A percentile compares a stretch with the other conserved stretches of the same genome.
Evolutionary conservation across 495 filamentous ascomycete genomes (phyloP).

Genomic region (Penicillium salamii): DNA sequence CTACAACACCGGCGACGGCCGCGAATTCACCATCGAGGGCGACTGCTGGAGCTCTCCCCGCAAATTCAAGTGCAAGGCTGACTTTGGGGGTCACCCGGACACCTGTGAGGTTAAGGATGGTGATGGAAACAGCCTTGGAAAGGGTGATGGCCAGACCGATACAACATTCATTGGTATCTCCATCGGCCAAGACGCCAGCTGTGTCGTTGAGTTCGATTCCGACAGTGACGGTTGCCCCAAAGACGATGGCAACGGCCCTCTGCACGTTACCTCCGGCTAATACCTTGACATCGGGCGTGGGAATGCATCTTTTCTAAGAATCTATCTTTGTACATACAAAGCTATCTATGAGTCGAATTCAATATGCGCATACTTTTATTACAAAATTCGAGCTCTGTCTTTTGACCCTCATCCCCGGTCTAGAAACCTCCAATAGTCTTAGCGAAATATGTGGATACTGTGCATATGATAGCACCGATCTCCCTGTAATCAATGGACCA

Average conservation of each 20-base stretch:
- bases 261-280: conserved; percentile 15
- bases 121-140: conserved; percentile 15
- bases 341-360: too few species aligned
- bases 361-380: too few species aligned
- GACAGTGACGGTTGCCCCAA: conserved; percentile 16
- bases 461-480: too few species aligned
- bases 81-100: conserved; percentile 18
- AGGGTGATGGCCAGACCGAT: conserved; percentile 11
- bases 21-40: conserved; percentile 21
- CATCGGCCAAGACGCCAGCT: conserved; percentile 17
- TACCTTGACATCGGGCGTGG: too few species aligned
- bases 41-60: conserved; percentile 19
- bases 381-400: too few species aligned
- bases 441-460: too few species aligned
- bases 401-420: too few species aligned
- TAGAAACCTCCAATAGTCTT: too few species aligned
- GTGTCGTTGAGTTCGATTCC: conserved; percentile 18
- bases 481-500: too few species aligned
- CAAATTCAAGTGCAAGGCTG: conserved; percentile 15
- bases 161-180: conserved; percentile 19
- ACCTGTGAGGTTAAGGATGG: conserved; percentile 18
- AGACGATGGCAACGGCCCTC: conserved; percentile 20
- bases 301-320: too few species aligned
- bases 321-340: too few species aligned
- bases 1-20: conserved; percentile 18